Conservation (phyloP, 2,329 filamentous ascomycete genomes). For the Dissoconium aciculare region DNA sequence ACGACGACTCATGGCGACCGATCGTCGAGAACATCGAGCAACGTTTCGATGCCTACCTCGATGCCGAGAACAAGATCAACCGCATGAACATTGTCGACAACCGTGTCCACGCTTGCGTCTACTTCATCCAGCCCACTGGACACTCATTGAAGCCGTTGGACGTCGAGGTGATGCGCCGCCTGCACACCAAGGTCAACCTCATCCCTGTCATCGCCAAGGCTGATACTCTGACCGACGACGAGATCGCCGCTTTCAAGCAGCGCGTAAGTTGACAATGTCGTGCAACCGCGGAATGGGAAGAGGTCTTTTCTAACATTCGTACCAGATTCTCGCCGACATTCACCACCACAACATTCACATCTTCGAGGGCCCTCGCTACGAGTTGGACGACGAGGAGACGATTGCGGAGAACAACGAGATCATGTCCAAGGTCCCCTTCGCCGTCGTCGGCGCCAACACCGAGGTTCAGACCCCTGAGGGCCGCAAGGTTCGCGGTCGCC, state of each 20-base stretch:
- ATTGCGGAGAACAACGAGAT: conserved; percentile 99
- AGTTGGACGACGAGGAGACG: conserved; percentile 97
- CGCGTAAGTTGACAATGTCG: conserved; percentile 52
- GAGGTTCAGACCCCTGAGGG: conserved; percentile 86
- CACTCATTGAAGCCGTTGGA: conserved; percentile 97
- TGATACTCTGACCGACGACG: conserved; percentile 93
- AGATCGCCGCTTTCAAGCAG: conserved; percentile 86
- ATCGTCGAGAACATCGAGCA: conserved; percentile 99
- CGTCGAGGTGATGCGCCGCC: conserved; percentile 97
- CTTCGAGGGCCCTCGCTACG: conserved; percentile 95
- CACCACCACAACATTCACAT: conserved; percentile 96
- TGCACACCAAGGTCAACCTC: conserved; percentile 99
- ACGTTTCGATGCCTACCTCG: conserved; percentile 93
- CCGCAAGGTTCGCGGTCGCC: conserved; percentile 86
- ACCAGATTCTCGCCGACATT: conserved; percentile 91
- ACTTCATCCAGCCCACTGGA: conserved; percentile 98
- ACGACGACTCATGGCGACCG: conserved; percentile 96
- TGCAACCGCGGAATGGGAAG: too few relatives aligned
- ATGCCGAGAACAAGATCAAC: conserved; percentile 99
- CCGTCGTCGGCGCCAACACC: conserved; percentile 89
- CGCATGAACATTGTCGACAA: conserved; percentile 99
- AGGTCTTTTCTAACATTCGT: too few relatives aligned
- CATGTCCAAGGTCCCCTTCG: conserved; percentile 98
- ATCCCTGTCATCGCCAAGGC: conserved; percentile 98
- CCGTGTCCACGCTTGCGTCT: conserved; percentile 95